These are phyloP conservation scores for Neltuma alba DNA, from an alignment of 306 rosid species.

Conservation along the genomic window DNA sequence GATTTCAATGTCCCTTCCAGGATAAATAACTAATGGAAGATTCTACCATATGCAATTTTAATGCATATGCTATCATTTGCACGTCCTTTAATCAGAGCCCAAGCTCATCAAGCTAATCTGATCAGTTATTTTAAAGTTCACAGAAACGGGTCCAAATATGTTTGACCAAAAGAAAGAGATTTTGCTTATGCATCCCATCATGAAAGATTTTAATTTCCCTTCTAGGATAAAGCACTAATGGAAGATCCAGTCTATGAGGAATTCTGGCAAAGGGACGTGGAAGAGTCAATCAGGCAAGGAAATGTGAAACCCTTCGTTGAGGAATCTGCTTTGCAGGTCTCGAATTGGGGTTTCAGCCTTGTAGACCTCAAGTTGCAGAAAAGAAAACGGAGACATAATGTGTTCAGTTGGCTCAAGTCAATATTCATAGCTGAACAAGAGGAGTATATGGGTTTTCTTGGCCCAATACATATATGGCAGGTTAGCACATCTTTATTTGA, in stretches of 20 bases:
- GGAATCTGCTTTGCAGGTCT: slow-evolving; percentile 89
- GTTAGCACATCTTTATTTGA: slow-evolving; percentile 53
- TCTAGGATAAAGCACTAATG: slow-evolving; percentile 85
- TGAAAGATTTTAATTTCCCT: slow-evolving; percentile 27
- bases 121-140: neutral
- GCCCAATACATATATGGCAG: slow-evolving; percentile 99
- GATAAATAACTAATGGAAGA: slow-evolving; percentile 88
- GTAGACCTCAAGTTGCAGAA: slow-evolving; percentile 88
- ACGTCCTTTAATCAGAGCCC: neutral
- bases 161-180: slow-evolving; percentile 16
- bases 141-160: neutral
- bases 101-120: neutral
- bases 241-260: slow-evolving; percentile 95
- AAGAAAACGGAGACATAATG: slow-evolving; percentile 50
- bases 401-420: slow-evolving; percentile 75
- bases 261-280: slow-evolving; percentile 98
- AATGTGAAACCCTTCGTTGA: slow-evolving; percentile 74
- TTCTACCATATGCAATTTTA: slow-evolving; percentile 37
- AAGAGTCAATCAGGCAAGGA: slow-evolving; percentile 94
- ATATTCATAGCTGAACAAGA: slow-evolving; percentile 60
- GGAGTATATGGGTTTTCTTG: slow-evolving; percentile 85
- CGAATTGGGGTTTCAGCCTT: slow-evolving; percentile 96
- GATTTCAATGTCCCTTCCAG: slow-evolving; percentile 44
- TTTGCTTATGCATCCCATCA: slow-evolving; percentile 17
- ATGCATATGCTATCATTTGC: neutral